phyloP scores from a whole-genome alignment of 1,139 yeast species.

The Taphrina deformans region DNA sequence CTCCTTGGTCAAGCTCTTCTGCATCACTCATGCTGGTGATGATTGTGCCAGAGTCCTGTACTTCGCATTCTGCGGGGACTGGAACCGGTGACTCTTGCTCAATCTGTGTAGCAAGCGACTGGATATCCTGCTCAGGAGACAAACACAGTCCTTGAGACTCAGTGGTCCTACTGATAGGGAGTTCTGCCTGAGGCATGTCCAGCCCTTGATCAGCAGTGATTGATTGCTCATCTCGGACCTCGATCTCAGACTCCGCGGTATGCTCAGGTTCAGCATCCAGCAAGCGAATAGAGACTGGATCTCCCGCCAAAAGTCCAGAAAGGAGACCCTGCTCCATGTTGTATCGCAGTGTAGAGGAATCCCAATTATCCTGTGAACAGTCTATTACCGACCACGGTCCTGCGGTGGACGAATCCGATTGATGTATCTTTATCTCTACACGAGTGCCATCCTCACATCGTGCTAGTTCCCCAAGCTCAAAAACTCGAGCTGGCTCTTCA shows the following conservation, averaged over 20 bases:
- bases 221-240: neutral
- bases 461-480: neutral
- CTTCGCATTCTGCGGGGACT: too few species aligned
- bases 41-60: too few species aligned
- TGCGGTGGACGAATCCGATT: neutral
- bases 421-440: neutral
- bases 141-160: too few species aligned
- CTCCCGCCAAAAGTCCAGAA: neutral
- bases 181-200: neutral
- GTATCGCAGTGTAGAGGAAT: neutral
- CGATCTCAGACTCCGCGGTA: neutral
- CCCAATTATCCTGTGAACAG: neutral
- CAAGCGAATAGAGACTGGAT: neutral
- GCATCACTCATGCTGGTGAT: too few species aligned
- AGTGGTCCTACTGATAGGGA: neutral
- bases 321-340: neutral
- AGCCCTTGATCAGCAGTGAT: neutral
- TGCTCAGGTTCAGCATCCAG: neutral
- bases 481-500: neutral
- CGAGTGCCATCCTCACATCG: neutral
- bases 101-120: too few species aligned
- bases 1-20: too few species aligned
- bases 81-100: too few species aligned
- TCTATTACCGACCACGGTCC: neutral
- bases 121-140: too few species aligned